Percentiles rank a stretch among this genome's conserved stretches.
Evolutionary conservation across 1,284 basidiomycete species (phyloP).

Genomic region (Irpex lacteus): DNA sequence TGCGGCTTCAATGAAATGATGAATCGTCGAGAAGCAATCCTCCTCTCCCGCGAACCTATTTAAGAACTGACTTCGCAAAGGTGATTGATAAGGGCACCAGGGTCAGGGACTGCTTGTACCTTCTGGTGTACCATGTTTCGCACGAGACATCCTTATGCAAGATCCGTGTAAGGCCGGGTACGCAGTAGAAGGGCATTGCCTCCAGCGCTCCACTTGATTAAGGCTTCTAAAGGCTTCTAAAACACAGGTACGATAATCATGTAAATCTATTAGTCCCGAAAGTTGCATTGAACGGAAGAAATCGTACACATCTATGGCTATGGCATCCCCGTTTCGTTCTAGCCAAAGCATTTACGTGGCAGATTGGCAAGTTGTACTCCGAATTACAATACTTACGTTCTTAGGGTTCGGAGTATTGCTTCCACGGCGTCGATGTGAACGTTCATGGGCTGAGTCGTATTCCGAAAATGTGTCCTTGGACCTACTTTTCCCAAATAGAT

Average conservation of each 20-base stretch:
- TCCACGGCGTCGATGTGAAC: background rate
- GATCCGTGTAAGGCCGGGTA: background rate
- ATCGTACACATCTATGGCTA: background rate
- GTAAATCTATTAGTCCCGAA: background rate
- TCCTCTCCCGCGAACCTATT: background rate
- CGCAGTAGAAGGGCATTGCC: background rate
- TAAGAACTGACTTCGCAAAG: background rate
- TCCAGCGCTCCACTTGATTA: background rate
- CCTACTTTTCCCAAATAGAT: background rate
- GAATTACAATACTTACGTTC: background rate
- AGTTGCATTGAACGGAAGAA: background rate
- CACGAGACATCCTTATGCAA: background rate
- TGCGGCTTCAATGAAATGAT: background rate
- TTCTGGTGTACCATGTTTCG: background rate
- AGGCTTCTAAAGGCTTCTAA: background rate
- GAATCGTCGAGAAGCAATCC: background rate
- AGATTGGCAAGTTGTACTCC: background rate
- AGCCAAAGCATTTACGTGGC: background rate
- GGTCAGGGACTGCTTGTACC: background rate
- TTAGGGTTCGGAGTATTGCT: background rate
- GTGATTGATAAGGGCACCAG: background rate
- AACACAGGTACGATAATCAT: background rate
- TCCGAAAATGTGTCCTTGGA: background rate
- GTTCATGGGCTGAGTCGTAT: background rate
- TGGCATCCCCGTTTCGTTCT: background rate